Evolutionary conservation across 1,284 basidiomycete species (phyloP), one percentile per base, ranked within the genome.

Genomic region (Phellinidium pouzarii): DNA sequence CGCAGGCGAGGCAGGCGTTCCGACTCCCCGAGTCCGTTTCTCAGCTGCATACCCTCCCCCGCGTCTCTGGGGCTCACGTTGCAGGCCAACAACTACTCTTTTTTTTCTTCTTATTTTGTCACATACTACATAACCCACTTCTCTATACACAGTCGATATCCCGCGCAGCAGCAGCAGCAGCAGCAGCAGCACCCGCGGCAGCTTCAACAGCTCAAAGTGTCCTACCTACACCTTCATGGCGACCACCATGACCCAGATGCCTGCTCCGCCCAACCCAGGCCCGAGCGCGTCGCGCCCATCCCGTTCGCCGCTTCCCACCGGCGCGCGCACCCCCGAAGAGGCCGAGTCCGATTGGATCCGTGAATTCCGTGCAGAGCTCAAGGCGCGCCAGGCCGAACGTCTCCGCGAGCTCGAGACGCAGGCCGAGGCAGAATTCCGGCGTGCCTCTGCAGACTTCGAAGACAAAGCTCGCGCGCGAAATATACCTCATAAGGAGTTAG

Each of bases 201-300:
- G n/a, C n/a, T n/a, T n/a, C n/a, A n/a, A n/a, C n/a, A n/a, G n/a
- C n/a, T n/a, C n/a, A n/a, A n/a, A n/a, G n/a, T n/a, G n/a, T n/a
- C n/a, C n/a, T n/a, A n/a, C n/a, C n/a, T n/a, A n/a, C n/a, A n/a
- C n/a, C n/a, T n/a, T n/a, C n/a, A n/a, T n/a, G n/a, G n/a, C 25
- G 43, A 29, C 50, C 20, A 51, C 50, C n/a, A 44, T 51, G 43
- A 43, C 50, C 29, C 42, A 36, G 50, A 51, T 37, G 50, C 50
- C 41, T 12, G 20, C 43, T 19, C 40, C 46, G 7, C 44, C 50
- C 11, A 42, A 44, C 29, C 38, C 52, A 22, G 52, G 52, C 26
- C 52, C 52, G 9, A 48, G 38, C 46, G 36, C 37, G 17, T 29
- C 14, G 20, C 34, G 26, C 11, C 29, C 36, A 37, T 23, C 29